A percentile compares a stretch with the other conserved stretches of the same genome.
These are phyloP conservation scores for Cyathus olla DNA, from an alignment of 1,284 basidiomycete genomes.

Conservation along the genomic window DNA sequence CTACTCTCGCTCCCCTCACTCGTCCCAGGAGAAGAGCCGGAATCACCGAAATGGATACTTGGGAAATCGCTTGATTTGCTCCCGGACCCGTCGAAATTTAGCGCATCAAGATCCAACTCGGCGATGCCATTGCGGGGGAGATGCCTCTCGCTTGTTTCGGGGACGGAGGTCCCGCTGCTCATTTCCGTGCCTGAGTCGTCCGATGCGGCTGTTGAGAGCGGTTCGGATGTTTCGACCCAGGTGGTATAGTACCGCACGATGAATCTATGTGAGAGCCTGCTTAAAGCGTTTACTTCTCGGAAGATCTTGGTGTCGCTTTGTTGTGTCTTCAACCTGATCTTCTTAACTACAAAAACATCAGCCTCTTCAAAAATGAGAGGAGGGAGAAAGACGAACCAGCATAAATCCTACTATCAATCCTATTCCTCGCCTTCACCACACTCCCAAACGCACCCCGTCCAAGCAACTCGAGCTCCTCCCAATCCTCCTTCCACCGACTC, in stretches of 20 bases:
- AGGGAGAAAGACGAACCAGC: constrained; percentile 59
- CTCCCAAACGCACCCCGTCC: constrained; percentile 91
- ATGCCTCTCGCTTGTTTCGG: constrained; percentile 36
- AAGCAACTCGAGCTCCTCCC: constrained; percentile 84
- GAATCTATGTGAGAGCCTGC: constrained; percentile 88
- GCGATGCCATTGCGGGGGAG: constrained; percentile 55
- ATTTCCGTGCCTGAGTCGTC: constrained; percentile 54
- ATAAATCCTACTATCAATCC: constrained; percentile 79
- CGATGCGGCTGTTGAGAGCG: constrained; percentile 59
- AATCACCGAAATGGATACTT: constrained; percentile 77
- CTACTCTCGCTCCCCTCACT: constrained; percentile 42
- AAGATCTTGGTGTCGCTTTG: constrained; percentile 91
- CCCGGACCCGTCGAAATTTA: constrained; percentile 60
- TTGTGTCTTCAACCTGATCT: constrained; percentile 84
- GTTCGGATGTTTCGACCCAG: constrained; percentile 80
- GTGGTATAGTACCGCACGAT: constrained; percentile 93
- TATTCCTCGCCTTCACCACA: constrained; percentile 94
- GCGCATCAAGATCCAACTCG: constrained; percentile 71
- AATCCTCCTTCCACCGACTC: constrained; percentile 88
- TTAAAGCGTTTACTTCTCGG: constrained; percentile 92
- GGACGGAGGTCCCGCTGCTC: constrained; percentile 67
- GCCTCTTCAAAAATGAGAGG: neutral
- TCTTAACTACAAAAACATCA: constrained; percentile 80
- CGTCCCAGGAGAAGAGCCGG: constrained; percentile 38
- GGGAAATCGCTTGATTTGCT: constrained; percentile 73